Percentiles rank a stretch among this genome's conserved stretches.
Conservation (phyloP, 768 basidiomycete species). For the Cubamyces lactineus region DNA sequence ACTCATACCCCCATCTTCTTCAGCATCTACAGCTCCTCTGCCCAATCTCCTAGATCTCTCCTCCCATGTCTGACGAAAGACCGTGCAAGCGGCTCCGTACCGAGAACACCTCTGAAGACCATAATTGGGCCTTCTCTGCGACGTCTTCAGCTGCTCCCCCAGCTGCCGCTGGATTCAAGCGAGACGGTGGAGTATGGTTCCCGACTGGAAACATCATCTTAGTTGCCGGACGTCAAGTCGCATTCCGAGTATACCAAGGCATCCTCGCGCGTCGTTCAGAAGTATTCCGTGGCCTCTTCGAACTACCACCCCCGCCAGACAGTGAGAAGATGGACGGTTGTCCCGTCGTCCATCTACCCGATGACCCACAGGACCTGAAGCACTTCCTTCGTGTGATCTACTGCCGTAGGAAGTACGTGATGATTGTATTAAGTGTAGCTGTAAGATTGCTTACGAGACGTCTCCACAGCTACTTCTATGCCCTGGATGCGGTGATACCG, state of each 20-base stretch:
- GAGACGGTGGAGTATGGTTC: constrained; percentile 51
- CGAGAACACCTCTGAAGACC: neutral
- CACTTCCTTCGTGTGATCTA: constrained; percentile 4
- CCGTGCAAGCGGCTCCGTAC: neutral
- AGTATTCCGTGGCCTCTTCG: constrained; percentile 22
- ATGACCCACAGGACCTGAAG: constrained; percentile 10
- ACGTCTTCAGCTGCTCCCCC: neutral
- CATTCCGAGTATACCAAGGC: constrained; percentile 22
- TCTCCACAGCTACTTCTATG: neutral
- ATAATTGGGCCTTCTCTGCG: neutral
- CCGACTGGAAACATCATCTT: constrained; percentile 69
- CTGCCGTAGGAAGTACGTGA: constrained; percentile 1
- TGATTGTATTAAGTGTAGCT: neutral
- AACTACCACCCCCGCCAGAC: constrained; percentile 6
- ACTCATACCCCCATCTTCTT: neutral
- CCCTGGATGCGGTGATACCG: neutral
- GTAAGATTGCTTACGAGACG: neutral
- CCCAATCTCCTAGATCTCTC: neutral
- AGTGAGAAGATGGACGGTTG: constrained; percentile 14
- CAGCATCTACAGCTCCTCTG: neutral
- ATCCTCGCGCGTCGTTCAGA: constrained; percentile 21
- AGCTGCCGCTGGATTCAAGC: neutral
- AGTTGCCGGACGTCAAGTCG: constrained; percentile 39
- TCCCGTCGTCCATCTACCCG: constrained; percentile 18
- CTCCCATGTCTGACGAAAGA: neutral